Percentiles rank a stretch among this genome's conserved stretches.
Evolutionary conservation across 164 flowering plant species (phyloP).

Genomic region (Nelumbo lutea): DNA sequence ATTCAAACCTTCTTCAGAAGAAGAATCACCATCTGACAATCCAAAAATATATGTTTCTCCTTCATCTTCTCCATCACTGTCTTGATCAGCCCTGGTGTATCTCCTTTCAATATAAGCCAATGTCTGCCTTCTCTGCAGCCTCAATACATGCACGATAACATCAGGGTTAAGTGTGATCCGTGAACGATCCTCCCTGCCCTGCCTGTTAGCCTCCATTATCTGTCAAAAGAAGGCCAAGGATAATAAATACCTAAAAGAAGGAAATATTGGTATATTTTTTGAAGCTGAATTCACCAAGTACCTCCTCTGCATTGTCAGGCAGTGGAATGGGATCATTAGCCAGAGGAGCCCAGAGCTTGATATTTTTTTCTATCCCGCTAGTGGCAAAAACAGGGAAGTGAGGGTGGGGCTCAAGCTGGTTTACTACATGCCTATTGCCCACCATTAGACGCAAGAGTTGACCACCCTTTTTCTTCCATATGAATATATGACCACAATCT

Average conservation of each 20-base stretch:
- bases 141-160: slow-evolving; percentile 62
- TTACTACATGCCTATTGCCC: slow-evolving; percentile 56
- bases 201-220: slow-evolving; percentile 59
- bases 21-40: slow-evolving; percentile 31
- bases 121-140: slow-evolving; percentile 56
- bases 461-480: slow-evolving; percentile 65
- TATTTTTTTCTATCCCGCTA: slow-evolving; percentile 51
- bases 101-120: slow-evolving; percentile 44
- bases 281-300: slow-evolving; percentile 14
- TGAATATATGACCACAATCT: slow-evolving; percentile 70
- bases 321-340: slow-evolving; percentile 30
- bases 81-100: slow-evolving; percentile 30
- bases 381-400: slow-evolving; percentile 49
- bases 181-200: slow-evolving; percentile 49
- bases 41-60: slow-evolving; percentile 30
- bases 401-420: slow-evolving; percentile 67
- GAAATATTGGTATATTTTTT: background rate
- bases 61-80: slow-evolving; percentile 49
- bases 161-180: slow-evolving; percentile 49
- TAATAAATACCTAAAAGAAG: background rate
- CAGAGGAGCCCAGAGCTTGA: slow-evolving; percentile 68
- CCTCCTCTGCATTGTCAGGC: slow-evolving; percentile 48
- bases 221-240: slow-evolving; percentile 14
- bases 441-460: slow-evolving; percentile 48
- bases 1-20: slow-evolving; percentile 36